Conservation (phyloP, 257 asterid genomes). For the Verbena officinalis region DNA sequence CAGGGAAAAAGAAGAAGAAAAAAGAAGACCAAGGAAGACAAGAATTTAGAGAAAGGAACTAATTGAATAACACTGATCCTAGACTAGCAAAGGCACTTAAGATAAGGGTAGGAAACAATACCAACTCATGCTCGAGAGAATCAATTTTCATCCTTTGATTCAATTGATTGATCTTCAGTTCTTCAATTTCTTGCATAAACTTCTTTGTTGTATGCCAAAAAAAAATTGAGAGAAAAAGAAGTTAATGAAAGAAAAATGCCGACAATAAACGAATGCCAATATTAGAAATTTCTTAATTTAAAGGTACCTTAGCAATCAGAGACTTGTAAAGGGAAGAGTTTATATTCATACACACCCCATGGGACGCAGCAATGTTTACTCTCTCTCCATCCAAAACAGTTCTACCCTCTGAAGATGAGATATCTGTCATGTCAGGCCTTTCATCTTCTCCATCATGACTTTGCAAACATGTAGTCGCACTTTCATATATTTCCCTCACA, state of each 20-base stretch:
- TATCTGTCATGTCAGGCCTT: background rate
- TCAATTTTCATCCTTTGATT: conserved; percentile 42
- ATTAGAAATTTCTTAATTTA: background rate
- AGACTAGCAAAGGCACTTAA: background rate
- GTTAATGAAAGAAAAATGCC: conserved; percentile 3
- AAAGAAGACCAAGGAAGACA: background rate
- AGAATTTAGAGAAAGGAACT: conserved; percentile 6
- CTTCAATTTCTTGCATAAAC: conserved; percentile 49
- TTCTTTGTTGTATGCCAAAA: conserved; percentile 33
- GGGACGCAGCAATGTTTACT: conserved; percentile 14
- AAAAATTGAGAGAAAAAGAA: conserved; percentile 15
- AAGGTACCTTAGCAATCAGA: conserved; percentile 41
- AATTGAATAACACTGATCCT: conserved; percentile 4
- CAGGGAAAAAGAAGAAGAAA: background rate
- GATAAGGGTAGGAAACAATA: conserved; percentile 28
- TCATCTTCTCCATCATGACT: conserved; percentile 27
- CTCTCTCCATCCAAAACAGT: conserved; percentile 3
- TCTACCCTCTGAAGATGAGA: conserved; percentile 10
- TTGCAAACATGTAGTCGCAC: conserved; percentile 13
- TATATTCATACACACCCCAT: background rate
- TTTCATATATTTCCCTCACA: conserved; percentile 25
- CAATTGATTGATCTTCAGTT: conserved; percentile 46
- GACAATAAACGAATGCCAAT: conserved; percentile 5
- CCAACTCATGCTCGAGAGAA: conserved; percentile 65
- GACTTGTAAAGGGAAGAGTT: conserved; percentile 29